These are phyloP conservation scores for Tuber indicum DNA, from an alignment of 495 filamentous ascomycete genomes.

Conservation along the genomic window DNA sequence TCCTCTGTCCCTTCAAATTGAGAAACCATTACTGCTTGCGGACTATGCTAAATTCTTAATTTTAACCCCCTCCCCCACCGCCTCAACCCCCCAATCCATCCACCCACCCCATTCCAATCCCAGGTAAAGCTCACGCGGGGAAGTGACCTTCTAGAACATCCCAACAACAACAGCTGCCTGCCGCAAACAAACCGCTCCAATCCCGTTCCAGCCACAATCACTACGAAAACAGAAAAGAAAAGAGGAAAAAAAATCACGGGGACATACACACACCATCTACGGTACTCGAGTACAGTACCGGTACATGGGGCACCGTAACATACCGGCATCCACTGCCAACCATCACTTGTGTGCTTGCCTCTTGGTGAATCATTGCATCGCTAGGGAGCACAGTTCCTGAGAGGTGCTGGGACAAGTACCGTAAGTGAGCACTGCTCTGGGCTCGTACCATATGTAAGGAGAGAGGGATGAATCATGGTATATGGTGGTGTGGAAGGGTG, in stretches of 20 bases:
- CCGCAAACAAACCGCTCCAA: not conserved
- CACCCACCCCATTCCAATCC: not conserved
- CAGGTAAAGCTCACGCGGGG: conserved; percentile 1
- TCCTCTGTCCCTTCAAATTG: not conserved
- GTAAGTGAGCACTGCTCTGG: too few relatives aligned
- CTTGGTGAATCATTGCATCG: conserved; percentile 2
- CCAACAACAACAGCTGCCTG: not conserved
- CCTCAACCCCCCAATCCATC: not conserved
- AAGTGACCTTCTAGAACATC: conserved; percentile 5
- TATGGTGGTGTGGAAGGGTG: not conserved
- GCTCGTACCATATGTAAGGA: not conserved
- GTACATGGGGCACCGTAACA: not conserved
- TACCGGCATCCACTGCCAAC: not conserved
- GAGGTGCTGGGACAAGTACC: not conserved
- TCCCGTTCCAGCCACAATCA: not conserved
- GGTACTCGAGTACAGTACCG: too few relatives aligned
- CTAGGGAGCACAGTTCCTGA: not conserved
- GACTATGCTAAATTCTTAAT: not conserved
- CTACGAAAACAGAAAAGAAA: not conserved
- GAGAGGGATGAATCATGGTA: not conserved
- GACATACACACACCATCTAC: not conserved
- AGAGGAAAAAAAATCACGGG: not conserved
- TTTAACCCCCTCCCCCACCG: not conserved
- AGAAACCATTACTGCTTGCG: not conserved
- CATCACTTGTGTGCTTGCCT: not conserved